A percentile compares a stretch with the other conserved stretches of the same genome.
Evolutionary conservation across 179 eudicot species (phyloP).

Genomic region (Beta lomatogona): DNA sequence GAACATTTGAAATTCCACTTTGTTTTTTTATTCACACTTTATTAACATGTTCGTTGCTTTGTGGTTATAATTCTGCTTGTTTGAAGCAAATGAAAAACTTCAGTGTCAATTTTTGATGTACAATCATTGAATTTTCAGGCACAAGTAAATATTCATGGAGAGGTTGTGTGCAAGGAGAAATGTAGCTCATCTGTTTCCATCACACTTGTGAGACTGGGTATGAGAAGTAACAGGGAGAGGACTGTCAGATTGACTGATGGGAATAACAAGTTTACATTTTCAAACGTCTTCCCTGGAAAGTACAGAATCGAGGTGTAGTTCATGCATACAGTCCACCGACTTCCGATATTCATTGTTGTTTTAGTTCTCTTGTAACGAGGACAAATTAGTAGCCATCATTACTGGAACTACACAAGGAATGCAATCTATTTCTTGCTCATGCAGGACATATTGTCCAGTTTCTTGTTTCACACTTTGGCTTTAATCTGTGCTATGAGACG

Average conservation of each 20-base stretch:
- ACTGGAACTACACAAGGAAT: background rate
- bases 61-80: background rate
- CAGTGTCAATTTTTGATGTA: constrained; percentile 20
- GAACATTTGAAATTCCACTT: constrained; percentile 11
- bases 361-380: background rate
- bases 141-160: constrained; percentile 74
- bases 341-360: constrained; percentile 6
- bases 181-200: constrained; percentile 74
- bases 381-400: background rate
- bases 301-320: constrained; percentile 77
- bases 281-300: constrained; percentile 85
- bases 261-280: constrained; percentile 58
- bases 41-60: background rate
- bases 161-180: constrained; percentile 79
- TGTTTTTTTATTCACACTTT: background rate
- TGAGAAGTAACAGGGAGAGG: constrained; percentile 55
- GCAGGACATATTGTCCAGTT: background rate
- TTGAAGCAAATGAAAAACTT: background rate
- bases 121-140: constrained; percentile 51
- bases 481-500: background rate
- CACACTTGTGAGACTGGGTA: constrained; percentile 58
- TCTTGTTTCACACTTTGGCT: background rate
- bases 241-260: constrained; percentile 58
- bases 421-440: constrained; percentile 11
- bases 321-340: constrained; percentile 7